These are phyloP conservation scores for Naumovozyma castellii DNA, from an alignment of 805 yeast genomes.

Conservation along the genomic window DNA sequence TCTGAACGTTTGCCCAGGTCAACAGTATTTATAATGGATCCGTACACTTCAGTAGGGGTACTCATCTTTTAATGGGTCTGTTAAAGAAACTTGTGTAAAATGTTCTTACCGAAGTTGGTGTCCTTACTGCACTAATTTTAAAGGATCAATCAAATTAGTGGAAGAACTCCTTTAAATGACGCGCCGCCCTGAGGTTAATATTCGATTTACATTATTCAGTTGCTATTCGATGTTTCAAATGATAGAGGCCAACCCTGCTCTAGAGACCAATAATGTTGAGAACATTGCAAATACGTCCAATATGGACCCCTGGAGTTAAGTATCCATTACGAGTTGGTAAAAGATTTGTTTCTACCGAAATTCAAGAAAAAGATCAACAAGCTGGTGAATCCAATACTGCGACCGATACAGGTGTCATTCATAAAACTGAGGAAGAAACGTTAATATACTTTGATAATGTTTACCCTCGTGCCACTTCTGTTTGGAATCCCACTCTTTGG, in stretches of 20 bases:
- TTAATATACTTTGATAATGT: slow-evolving; percentile 49
- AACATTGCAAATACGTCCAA: neutral
- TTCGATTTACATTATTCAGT: neutral
- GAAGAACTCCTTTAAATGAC: neutral
- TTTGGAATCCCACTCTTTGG: slow-evolving; percentile 41
- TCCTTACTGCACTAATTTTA: neutral
- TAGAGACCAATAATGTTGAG: neutral
- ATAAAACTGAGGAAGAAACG: slow-evolving; percentile 40
- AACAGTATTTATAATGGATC: slow-evolving; percentile 14
- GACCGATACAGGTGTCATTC: slow-evolving; percentile 48
- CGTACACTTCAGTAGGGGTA: slow-evolving; percentile 4
- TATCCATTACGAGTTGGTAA: slow-evolving; percentile 1
- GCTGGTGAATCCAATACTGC: slow-evolving; percentile 49
- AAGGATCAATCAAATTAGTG: neutral
- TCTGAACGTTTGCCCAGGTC: slow-evolving; percentile 17
- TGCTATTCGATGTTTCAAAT: neutral
- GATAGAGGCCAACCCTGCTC: too few relatives aligned
- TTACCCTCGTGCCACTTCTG: slow-evolving; percentile 37
- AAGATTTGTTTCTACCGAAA: slow-evolving; percentile 33
- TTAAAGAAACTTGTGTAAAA: neutral
- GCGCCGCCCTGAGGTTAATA: neutral
- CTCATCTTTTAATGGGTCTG: neutral
- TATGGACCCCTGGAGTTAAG: neutral
- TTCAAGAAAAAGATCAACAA: slow-evolving; percentile 37
- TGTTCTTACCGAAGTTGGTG: neutral